phyloP scores from a whole-genome alignment of 2,329 filamentous ascomycete species.

The Colletotrichum melonis region DNA sequence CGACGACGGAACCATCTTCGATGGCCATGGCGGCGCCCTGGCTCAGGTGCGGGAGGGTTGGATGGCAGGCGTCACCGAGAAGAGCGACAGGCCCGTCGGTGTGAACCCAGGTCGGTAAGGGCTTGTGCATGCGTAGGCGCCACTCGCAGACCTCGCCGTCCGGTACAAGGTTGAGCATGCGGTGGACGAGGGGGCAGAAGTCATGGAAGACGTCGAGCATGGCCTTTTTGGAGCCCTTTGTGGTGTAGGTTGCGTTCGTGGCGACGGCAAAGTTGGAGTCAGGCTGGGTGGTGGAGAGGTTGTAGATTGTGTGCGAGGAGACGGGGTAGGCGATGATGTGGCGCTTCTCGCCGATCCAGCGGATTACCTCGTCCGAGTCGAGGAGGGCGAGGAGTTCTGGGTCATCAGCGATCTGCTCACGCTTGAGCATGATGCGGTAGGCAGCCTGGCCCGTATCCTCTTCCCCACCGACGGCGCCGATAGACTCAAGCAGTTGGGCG shows the following conservation, averaged over 20 bases:
- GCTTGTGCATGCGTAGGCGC: slow-evolving; percentile 69
- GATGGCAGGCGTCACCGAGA: slow-evolving; percentile 74
- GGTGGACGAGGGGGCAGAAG: slow-evolving; percentile 69
- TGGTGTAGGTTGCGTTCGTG: slow-evolving; percentile 71
- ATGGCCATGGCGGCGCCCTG: slow-evolving; percentile 77
- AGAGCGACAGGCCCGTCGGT: slow-evolving; percentile 61
- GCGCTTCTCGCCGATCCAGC: slow-evolving; percentile 80
- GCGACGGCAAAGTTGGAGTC: slow-evolving; percentile 70
- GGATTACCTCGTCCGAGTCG: slow-evolving; percentile 73
- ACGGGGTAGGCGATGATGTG: slow-evolving; percentile 86
- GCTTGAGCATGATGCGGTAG: slow-evolving; percentile 81
- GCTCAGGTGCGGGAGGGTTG: slow-evolving; percentile 74
- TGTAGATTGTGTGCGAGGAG: slow-evolving; percentile 72
- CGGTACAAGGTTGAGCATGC: slow-evolving; percentile 69
- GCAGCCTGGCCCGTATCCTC: slow-evolving; percentile 80
- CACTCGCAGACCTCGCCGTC: slow-evolving; percentile 74
- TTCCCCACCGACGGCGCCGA: slow-evolving; percentile 64
- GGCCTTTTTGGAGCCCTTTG: slow-evolving; percentile 67
- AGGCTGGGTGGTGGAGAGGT: slow-evolving; percentile 71
- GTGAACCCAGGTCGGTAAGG: slow-evolving; percentile 68
- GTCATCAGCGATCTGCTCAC: slow-evolving; percentile 74
- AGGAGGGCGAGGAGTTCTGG: slow-evolving; percentile 76
- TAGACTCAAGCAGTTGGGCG: slow-evolving; percentile 63
- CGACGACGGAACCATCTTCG: slow-evolving; percentile 73
- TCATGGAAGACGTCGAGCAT: slow-evolving; percentile 72